A percentile compares a stretch with the other conserved stretches of the same genome.
Evolutionary conservation across 345 rosid species (phyloP).

Genomic region (Raphanus sativus): DNA sequence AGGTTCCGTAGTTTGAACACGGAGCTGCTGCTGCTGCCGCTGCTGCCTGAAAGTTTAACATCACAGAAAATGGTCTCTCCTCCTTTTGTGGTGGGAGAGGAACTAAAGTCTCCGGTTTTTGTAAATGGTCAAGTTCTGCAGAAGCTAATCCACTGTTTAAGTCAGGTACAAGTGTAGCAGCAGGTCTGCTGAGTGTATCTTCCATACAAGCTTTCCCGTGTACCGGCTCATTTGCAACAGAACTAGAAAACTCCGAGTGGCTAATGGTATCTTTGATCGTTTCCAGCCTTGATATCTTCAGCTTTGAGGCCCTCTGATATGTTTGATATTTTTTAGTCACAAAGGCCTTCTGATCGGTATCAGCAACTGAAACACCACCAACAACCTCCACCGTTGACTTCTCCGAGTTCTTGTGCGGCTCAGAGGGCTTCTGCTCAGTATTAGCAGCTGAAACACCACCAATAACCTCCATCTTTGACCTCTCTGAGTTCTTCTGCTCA

Average conservation of each 20-base stretch:
- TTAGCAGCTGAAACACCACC: constrained; percentile 7
- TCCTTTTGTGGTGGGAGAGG: constrained; percentile 24
- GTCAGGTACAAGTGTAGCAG: constrained; percentile 51
- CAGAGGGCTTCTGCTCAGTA: constrained; percentile 31
- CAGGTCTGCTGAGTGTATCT: constrained; percentile 28
- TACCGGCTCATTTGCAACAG: constrained; percentile 31
- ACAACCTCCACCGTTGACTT: constrained; percentile 36
- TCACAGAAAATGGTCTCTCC: constrained; percentile 32
- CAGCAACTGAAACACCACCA: constrained; percentile 46
- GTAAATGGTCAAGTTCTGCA: constrained; percentile 18
- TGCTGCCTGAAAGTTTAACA: constrained; percentile 46
- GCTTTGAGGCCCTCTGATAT: constrained; percentile 7
- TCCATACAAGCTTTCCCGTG: constrained; percentile 13
- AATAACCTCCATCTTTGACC: not conserved
- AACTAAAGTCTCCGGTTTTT: constrained; percentile 12
- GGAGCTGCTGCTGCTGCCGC: constrained; percentile 35
- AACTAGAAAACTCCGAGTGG: constrained; percentile 11
- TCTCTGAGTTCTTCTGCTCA: constrained; percentile 29
- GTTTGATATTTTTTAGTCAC: not conserved
- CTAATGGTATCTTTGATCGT: constrained; percentile 8
- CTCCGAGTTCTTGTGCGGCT: constrained; percentile 34
- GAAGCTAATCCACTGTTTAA: constrained; percentile 45
- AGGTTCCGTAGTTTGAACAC: constrained; percentile 32
- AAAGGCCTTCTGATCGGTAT: constrained; percentile 14
- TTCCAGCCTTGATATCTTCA: constrained; percentile 6